phyloP scores from a whole-genome alignment of 768 basidiomycete species.

The Tremella yokohamensis region DNA sequence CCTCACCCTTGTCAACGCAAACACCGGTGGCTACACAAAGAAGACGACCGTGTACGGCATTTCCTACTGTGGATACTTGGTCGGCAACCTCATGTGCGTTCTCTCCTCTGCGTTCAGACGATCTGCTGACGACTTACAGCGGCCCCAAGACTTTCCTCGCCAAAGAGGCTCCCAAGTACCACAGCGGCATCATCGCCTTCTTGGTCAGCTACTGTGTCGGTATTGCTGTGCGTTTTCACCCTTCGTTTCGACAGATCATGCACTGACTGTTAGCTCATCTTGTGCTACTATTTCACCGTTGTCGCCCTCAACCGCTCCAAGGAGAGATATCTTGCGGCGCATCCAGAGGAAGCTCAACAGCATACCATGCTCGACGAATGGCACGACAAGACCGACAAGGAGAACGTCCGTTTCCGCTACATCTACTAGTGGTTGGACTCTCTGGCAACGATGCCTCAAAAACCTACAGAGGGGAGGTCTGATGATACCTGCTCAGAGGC shows the following conservation, averaged over 20 bases:
- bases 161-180: conserved; percentile 27
- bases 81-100: conserved; percentile 16
- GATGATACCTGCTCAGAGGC: too few species aligned
- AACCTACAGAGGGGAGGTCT: too few species aligned
- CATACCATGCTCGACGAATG: conserved; percentile 1
- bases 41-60: conserved; percentile 32
- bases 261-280: too few species aligned
- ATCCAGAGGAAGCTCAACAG: neutral
- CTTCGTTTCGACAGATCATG: too few species aligned
- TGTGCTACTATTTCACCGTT: too few species aligned
- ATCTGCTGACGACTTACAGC: neutral
- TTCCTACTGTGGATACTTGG: conserved; percentile 32
- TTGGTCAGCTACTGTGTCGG: conserved; percentile 19
- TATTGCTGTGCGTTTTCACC: neutral
- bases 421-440: neutral
- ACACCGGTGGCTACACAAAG: conserved; percentile 37
- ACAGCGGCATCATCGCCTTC: conserved; percentile 25
- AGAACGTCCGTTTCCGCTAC: neutral
- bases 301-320: too few species aligned
- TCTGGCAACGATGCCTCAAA: too few species aligned
- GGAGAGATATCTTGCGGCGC: too few species aligned
- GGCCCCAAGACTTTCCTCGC: conserved; percentile 37
- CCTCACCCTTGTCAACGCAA: conserved; percentile 24
- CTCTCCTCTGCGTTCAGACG: neutral
- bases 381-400: conserved; percentile 1